A percentile compares a stretch with the other conserved stretches of the same genome.
phyloP scores from a whole-genome alignment of 345 rosid species.

The Isatis tinctoria region DNA sequence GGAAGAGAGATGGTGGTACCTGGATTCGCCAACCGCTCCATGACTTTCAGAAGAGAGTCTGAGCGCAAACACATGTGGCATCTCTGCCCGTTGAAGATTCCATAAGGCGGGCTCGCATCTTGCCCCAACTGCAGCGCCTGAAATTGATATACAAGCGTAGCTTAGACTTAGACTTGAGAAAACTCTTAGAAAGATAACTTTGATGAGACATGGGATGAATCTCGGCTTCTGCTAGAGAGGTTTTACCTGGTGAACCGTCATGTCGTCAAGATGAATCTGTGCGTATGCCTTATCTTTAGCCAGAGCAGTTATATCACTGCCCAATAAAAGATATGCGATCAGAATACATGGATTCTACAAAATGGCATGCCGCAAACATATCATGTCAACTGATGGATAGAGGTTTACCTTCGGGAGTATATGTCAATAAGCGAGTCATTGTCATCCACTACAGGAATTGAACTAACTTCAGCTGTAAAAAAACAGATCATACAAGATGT shows the following conservation, averaged over 20 bases:
- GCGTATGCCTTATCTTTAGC: conserved; percentile 92
- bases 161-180: no score
- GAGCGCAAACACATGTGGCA: conserved; percentile 87
- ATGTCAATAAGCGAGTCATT: conserved; percentile 76
- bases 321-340: conserved; percentile 18
- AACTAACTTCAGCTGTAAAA: conserved; percentile 82
- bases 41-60: conserved; percentile 71
- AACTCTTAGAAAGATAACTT: neutral
- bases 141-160: no score
- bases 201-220: neutral
- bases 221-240: neutral
- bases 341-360: neutral
- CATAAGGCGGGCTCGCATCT: conserved; percentile 53
- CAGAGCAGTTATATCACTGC: conserved; percentile 82
- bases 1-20: conserved; percentile 33
- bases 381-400: neutral
- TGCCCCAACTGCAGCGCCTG: conserved; percentile 84
- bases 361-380: neutral
- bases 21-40: conserved; percentile 75
- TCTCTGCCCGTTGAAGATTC: conserved; percentile 54
- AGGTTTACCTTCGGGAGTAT: conserved; percentile 69
- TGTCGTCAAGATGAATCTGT: conserved; percentile 86
- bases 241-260: conserved; percentile 84
- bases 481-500: conserved; percentile 1
- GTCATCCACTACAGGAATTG: conserved; percentile 85